These are phyloP conservation scores for Vitis cinerea DNA, from an alignment of 164 flowering plant species.

Conservation along the genomic window DNA sequence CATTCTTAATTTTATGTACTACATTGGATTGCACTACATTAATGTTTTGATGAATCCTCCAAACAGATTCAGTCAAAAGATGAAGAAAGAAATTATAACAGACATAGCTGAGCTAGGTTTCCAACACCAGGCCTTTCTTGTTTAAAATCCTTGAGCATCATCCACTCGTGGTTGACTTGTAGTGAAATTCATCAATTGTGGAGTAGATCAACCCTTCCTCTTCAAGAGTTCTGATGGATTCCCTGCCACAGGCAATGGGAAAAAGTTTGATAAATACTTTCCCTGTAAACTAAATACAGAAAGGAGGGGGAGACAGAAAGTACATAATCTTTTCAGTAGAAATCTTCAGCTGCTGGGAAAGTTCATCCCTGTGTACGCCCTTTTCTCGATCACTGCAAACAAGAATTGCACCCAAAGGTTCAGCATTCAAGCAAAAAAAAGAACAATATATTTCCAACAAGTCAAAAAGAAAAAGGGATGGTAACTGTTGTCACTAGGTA, in stretches of 20 bases:
- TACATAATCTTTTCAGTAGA: conserved; percentile 52
- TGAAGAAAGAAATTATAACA: too few relatives aligned
- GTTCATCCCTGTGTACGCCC: conserved; percentile 53
- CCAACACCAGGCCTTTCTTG: conserved; percentile 14
- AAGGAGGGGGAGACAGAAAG: conserved; percentile 9
- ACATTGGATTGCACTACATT: too few relatives aligned
- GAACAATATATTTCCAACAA: too few relatives aligned
- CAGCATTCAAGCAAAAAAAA: too few relatives aligned
- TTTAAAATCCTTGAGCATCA: conserved; percentile 12
- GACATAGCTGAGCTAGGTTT: too few relatives aligned
- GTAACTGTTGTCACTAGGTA: too few relatives aligned
- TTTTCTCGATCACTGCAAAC: conserved; percentile 45
- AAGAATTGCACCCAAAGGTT: not conserved
- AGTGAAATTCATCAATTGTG: conserved; percentile 63
- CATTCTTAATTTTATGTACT: too few relatives aligned
- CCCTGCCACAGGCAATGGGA: conserved; percentile 28
- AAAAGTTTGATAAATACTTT: not conserved
- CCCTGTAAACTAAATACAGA: not conserved
- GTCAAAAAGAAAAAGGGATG: too few relatives aligned
- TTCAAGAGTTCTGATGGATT: conserved; percentile 50
- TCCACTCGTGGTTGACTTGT: conserved; percentile 38
- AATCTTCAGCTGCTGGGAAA: conserved; percentile 40
- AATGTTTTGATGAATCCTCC: too few relatives aligned
- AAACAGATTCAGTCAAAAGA: too few relatives aligned
- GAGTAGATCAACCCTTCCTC: conserved; percentile 65